phyloP scores from a whole-genome alignment of 2,329 filamentous ascomycete genomes.

The Sclerotinia subarctica region DNA sequence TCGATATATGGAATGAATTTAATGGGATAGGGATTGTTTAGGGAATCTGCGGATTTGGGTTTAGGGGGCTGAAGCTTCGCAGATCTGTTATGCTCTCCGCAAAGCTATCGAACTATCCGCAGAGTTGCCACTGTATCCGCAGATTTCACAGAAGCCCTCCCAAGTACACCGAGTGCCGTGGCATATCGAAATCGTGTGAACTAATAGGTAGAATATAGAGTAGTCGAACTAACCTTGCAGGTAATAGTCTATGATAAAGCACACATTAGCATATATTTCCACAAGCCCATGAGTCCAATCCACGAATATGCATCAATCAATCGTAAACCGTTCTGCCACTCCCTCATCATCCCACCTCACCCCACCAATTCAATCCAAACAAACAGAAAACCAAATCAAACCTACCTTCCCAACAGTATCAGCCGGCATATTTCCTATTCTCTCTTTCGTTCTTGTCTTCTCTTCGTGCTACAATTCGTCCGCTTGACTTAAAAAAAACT shows the following conservation, averaged over 20 bases:
- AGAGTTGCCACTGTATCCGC: background rate
- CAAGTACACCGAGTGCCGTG: background rate
- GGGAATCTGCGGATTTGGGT: background rate
- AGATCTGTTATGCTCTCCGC: too few species aligned
- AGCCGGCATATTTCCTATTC: constrained; percentile 17
- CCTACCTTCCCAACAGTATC: constrained; percentile 26
- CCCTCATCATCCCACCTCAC: background rate
- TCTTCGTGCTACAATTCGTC: background rate
- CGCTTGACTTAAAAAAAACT: background rate
- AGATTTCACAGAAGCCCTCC: background rate
- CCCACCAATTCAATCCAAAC: background rate
- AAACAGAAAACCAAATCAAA: background rate
- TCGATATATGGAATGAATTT: too few species aligned
- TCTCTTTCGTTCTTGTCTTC: background rate
- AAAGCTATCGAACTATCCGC: background rate
- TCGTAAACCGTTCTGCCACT: too few species aligned
- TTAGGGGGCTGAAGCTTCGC: too few species aligned
- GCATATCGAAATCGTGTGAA: too few species aligned
- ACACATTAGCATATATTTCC: background rate
- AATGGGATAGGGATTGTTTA: too few species aligned
- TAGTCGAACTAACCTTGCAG: constrained; percentile 36
- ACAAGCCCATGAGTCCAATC: background rate
- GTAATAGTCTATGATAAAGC: constrained; percentile 34
- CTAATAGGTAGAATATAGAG: background rate
- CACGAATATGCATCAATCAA: background rate